A percentile compares a stretch with the other conserved stretches of the same genome.
phyloP scores from a whole-genome alignment of 768 basidiomycete species.

The Russula abietina region DNA sequence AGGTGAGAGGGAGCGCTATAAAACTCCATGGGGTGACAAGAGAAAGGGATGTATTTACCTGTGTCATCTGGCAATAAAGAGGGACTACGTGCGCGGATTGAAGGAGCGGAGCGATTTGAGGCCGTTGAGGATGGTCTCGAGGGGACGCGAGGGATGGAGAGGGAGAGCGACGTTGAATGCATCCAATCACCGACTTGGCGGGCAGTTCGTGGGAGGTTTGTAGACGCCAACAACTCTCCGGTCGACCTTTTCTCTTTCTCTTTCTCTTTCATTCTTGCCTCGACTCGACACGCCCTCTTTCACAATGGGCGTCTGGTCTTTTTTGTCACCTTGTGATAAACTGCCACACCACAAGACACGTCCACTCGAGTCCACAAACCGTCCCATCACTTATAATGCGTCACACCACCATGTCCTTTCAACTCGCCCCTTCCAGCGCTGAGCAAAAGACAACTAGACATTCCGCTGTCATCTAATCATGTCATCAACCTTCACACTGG shows the following conservation, averaged over 20 bases:
- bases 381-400: neutral
- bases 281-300: neutral
- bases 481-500: neutral
- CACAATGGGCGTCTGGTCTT: neutral
- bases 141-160: conserved; percentile 5
- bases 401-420: neutral
- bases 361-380: neutral
- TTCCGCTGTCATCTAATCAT: neutral
- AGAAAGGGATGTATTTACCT: conserved; percentile 3
- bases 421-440: neutral
- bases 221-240: neutral
- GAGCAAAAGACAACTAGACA: neutral
- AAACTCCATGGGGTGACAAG: neutral
- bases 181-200: neutral
- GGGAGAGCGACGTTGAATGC: neutral
- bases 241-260: neutral
- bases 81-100: conserved; percentile 20
- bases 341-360: neutral
- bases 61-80: conserved; percentile 22
- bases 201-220: neutral
- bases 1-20: no score
- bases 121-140: conserved; percentile 18
- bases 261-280: neutral
- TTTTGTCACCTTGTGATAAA: conserved; percentile 1
- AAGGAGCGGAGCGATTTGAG: conserved; percentile 16